These are phyloP conservation scores for Epichloe hybrida DNA, from an alignment of 2,329 filamentous ascomycete genomes.

Conservation along the genomic window DNA sequence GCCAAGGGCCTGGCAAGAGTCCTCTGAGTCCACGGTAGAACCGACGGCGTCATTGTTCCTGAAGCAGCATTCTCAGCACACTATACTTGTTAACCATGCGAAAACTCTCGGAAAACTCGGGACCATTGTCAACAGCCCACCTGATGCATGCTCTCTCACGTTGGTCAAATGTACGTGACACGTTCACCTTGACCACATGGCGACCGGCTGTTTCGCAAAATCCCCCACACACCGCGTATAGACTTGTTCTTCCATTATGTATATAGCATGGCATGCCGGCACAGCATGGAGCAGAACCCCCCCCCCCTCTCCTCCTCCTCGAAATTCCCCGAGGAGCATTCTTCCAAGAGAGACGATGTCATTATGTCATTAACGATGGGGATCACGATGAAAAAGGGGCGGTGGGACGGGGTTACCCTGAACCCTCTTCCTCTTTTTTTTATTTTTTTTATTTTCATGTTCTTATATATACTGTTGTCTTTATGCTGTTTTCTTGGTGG, in stretches of 20 bases:
- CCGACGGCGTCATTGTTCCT: background rate
- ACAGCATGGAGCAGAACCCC: background rate
- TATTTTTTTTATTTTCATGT: background rate
- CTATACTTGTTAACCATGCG: background rate
- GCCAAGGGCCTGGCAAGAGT: slow-evolving; percentile 28
- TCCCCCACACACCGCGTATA: too few relatives aligned
- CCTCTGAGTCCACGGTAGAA: slow-evolving; percentile 26
- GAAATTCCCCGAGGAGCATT: too few relatives aligned
- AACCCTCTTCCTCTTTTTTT: too few relatives aligned
- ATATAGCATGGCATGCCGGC: background rate
- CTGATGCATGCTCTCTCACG: background rate
- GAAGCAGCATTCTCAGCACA: background rate
- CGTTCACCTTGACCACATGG: too few relatives aligned
- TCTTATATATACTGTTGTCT: background rate
- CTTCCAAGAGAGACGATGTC: background rate
- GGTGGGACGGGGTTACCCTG: too few relatives aligned
- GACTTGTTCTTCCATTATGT: background rate
- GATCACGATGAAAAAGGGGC: background rate
- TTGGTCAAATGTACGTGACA: background rate
- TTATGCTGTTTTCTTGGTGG: background rate
- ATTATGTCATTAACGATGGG: background rate
- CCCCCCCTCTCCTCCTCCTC: too few relatives aligned
- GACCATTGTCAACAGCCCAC: background rate
- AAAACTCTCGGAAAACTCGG: too few relatives aligned
- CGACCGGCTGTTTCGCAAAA: too few relatives aligned